These are phyloP conservation scores for Ustilago shanxiensis DNA, from an alignment of 1,284 basidiomycete genomes.

Conservation along the genomic window DNA sequence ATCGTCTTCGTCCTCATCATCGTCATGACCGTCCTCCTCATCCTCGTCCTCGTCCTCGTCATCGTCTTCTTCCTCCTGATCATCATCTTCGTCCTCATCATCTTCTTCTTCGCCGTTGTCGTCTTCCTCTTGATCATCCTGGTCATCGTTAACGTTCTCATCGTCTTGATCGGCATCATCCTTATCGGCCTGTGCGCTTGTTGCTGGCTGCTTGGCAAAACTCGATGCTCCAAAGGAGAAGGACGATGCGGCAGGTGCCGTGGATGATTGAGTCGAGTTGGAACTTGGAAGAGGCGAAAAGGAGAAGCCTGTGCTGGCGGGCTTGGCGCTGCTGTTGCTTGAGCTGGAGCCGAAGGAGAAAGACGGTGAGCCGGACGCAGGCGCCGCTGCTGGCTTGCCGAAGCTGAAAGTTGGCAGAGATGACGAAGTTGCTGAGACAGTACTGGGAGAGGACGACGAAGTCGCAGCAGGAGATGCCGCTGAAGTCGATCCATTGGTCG, in stretches of 20 bases:
- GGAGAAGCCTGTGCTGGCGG: conserved; percentile 32
- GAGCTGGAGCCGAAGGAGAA: conserved; percentile 39
- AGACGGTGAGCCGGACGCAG: conserved; percentile 18
- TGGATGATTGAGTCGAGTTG: conserved; percentile 8
- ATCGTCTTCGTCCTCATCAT: conserved; percentile 15
- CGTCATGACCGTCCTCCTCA: conserved; percentile 13
- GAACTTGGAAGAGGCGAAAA: conserved; percentile 30
- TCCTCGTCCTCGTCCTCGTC: conserved; percentile 31
- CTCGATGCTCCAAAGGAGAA: conserved; percentile 26
- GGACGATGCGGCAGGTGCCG: conserved; percentile 17
- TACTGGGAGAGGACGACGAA: not conserved
- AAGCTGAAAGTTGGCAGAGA: conserved; percentile 37
- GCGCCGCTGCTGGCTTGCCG: conserved; percentile 23
- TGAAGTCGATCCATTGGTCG: conserved; percentile 22
- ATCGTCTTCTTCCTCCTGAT: conserved; percentile 19
- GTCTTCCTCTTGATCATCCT: conserved; percentile 10
- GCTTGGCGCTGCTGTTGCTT: conserved; percentile 14
- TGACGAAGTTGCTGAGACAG: conserved; percentile 11
- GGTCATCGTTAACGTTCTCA: conserved; percentile 9
- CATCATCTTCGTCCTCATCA: conserved; percentile 22
- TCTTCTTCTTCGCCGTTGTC: conserved; percentile 22
- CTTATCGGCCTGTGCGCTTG: not conserved
- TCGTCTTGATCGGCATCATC: conserved; percentile 8
- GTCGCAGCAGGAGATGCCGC: not conserved
- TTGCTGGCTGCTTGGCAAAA: conserved; percentile 2